Base-by-base conservation (phyloP, 1,139 yeast genomes). In the Sugiyamaella paludigena region DNA sequence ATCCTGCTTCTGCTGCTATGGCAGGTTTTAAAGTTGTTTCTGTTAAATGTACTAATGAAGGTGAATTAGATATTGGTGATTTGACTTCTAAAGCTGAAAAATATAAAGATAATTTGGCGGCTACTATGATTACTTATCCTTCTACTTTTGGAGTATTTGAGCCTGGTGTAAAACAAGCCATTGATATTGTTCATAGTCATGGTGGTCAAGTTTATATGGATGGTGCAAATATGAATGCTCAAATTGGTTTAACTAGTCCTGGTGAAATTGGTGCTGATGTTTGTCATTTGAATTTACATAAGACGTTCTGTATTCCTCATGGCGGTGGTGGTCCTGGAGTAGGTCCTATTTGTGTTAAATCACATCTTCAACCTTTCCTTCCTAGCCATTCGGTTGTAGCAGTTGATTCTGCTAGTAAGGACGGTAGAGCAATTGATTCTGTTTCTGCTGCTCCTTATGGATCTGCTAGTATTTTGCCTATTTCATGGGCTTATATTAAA, bases 261-360 rank as follows among this genome's bases (percentile, higher is more conserved):
- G 98, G 98, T 52, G 97, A 89, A 66, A 76, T 92, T 62, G 98
- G 97, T 47, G 98, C 98, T n/a, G 98, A 92, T 71, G 98, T 92
- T 40, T 92, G 98, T 71, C 98, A 92, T 66, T 78, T 92, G 73
- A 92, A 92, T 68, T 77, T 92, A 65, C 98, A 92, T 76, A 92
- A 92, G 74, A 92, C 98, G 1, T 92, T 92, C 75, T 92, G 98
- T 43, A 89, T 92, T 65, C 95, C 96, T 54, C 98, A 92, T 67
- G 98, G 98, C 63, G 98, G 98, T 64, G 98, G 98, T 67, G 98
- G 98, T 43, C 98, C 98, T 39, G 98, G 98, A 62, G 95, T 91
- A 66, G 98, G 97, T 9, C 98, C 98, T 51, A 94, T 92, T 54
- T 89, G 98, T 77, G 98, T 91, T 55, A 85, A 84, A 62, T 73